phyloP scores from a whole-genome alignment of 2,329 filamentous ascomycete genomes.

The Colletotrichum costaricense region DNA sequence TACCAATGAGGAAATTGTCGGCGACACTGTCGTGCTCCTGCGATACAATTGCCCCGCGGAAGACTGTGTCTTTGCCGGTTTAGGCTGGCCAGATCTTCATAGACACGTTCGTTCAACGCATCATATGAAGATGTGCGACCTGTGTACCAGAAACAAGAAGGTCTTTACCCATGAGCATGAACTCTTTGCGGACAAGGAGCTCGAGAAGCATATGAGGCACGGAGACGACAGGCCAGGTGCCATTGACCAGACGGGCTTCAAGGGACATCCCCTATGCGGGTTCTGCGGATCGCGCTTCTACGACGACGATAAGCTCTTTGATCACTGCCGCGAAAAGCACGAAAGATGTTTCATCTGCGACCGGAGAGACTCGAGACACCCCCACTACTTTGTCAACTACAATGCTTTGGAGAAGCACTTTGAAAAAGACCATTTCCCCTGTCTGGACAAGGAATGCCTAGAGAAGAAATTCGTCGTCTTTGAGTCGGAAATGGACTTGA shows the following conservation, averaged over 20 bases:
- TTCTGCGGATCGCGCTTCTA: slow-evolving; percentile 96
- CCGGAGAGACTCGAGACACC: slow-evolving; percentile 73
- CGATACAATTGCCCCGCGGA: slow-evolving; percentile 94
- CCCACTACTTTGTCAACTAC: slow-evolving; percentile 94
- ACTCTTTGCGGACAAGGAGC: slow-evolving; percentile 83
- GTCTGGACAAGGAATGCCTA: slow-evolving; percentile 85
- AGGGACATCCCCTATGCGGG: slow-evolving; percentile 91
- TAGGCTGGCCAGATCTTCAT: slow-evolving; percentile 69
- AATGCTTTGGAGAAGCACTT: slow-evolving; percentile 89
- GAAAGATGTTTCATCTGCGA: slow-evolving; percentile 97
- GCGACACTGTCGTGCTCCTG: slow-evolving; percentile 88
- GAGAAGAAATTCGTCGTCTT: slow-evolving; percentile 99
- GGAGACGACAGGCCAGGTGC: slow-evolving; percentile 93
- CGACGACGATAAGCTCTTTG: slow-evolving; percentile 93
- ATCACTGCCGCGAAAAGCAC: slow-evolving; percentile 93
- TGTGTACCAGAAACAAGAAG: slow-evolving; percentile 94
- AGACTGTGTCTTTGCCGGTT: slow-evolving; percentile 83
- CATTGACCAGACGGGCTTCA: slow-evolving; percentile 93
- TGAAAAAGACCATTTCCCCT: slow-evolving; percentile 86
- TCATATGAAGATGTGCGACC: slow-evolving; percentile 89
- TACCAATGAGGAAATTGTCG: slow-evolving; percentile 87
- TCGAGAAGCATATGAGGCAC: slow-evolving; percentile 88
- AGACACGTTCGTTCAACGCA: slow-evolving; percentile 87
- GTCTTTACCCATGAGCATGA: slow-evolving; percentile 99
- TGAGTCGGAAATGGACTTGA: slow-evolving; percentile 92